phyloP scores from a whole-genome alignment of 257 asterid species.

The Solanum chiquidenum region DNA sequence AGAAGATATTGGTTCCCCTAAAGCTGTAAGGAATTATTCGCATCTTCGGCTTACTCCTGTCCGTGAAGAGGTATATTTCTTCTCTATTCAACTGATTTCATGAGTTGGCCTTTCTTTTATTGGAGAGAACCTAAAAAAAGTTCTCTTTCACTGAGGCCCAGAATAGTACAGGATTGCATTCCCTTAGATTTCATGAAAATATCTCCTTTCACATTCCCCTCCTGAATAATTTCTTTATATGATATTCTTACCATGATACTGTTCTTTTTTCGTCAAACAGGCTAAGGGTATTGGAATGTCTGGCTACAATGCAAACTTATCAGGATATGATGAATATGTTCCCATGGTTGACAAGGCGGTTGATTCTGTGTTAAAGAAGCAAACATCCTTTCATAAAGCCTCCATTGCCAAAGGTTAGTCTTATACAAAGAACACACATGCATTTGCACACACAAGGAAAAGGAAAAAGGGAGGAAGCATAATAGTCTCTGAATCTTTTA shows the following conservation, averaged over 20 bases:
- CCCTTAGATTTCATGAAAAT: neutral
- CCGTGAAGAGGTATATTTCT: constrained; percentile 49
- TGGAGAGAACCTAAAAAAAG: neutral
- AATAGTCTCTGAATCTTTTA: neutral
- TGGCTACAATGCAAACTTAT: constrained; percentile 27
- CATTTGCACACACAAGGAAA: neutral
- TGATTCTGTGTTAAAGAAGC: constrained; percentile 60
- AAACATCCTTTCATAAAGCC: constrained; percentile 21
- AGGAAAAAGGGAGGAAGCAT: neutral
- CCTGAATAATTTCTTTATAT: neutral
- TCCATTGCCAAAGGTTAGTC: constrained; percentile 37
- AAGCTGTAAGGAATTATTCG: constrained; percentile 36
- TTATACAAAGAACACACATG: neutral
- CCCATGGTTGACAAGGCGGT: constrained; percentile 86
- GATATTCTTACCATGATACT: neutral
- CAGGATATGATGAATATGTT: constrained; percentile 67
- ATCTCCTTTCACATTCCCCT: neutral
- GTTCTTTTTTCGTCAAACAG: constrained; percentile 20
- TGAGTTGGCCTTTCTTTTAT: neutral
- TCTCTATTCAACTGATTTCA: neutral
- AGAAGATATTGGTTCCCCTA: constrained; percentile 69
- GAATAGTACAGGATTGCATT: neutral
- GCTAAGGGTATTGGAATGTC: constrained; percentile 43
- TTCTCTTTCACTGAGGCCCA: neutral
- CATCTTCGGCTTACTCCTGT: constrained; percentile 70